Evolutionary conservation across 805 yeast genomes (phyloP).

Genomic region (Millerozyma acaciae): DNA sequence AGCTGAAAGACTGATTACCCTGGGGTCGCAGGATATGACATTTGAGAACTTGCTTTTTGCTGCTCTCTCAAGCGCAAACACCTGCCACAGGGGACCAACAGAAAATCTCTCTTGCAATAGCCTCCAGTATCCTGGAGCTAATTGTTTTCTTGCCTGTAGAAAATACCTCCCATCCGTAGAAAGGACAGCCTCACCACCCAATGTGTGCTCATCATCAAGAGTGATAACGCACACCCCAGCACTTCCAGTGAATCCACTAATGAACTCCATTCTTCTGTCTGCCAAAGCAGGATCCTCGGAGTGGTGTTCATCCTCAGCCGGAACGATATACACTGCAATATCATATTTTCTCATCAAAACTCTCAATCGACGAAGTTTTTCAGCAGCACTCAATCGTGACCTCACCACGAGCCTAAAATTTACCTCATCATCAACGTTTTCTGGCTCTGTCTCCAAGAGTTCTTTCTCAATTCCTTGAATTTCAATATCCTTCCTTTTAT

Average conservation of each 20-base stretch:
- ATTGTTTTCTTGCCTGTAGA: constrained; percentile 80
- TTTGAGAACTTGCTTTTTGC: constrained; percentile 46
- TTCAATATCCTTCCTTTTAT: too few species aligned
- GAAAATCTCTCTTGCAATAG: constrained; percentile 74
- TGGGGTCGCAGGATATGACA: constrained; percentile 82
- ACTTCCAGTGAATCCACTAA: constrained; percentile 87
- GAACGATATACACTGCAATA: constrained; percentile 70
- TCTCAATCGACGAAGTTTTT: constrained; percentile 60
- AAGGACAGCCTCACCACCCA: constrained; percentile 67
- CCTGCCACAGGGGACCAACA: constrained; percentile 75
- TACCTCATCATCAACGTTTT: too few species aligned
- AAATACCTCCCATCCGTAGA: constrained; percentile 96
- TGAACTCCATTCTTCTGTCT: constrained; percentile 79
- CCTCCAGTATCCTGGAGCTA: constrained; percentile 69
- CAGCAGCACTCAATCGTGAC: too few species aligned
- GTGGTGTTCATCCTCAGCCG: constrained; percentile 92
- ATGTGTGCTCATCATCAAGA: constrained; percentile 34
- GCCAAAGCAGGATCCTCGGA: constrained; percentile 81
- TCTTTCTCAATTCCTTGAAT: too few species aligned
- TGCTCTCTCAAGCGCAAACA: constrained; percentile 57
- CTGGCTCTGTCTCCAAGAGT: too few species aligned
- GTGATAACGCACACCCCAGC: constrained; percentile 92
- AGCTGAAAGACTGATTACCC: constrained; percentile 51
- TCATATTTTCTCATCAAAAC: constrained; percentile 57
- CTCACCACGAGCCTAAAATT: too few species aligned